These are phyloP conservation scores for Monilinia aucupariae DNA, from an alignment of 2,329 filamentous ascomycete genomes.

Conservation along the genomic window DNA sequence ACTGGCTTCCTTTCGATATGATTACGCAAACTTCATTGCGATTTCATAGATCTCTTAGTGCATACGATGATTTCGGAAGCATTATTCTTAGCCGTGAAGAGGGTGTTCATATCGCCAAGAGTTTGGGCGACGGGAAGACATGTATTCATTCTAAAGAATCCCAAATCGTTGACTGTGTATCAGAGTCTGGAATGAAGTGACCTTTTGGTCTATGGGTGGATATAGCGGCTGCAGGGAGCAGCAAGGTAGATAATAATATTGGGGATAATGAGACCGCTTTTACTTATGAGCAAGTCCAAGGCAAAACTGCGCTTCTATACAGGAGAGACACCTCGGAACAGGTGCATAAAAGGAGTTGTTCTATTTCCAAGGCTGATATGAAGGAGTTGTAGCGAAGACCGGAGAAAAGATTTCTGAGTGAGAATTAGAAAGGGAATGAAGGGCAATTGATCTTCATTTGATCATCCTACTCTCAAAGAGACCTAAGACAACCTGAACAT, in stretches of 20 bases:
- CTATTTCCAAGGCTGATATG: constrained; percentile 49
- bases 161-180: constrained; percentile 46
- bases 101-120: constrained; percentile 43
- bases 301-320: not conserved
- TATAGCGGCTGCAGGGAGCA: constrained; percentile 54
- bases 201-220: constrained; percentile 47
- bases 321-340: not conserved
- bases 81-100: constrained; percentile 49
- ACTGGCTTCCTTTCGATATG: constrained; percentile 45
- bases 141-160: constrained; percentile 47
- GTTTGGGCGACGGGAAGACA: constrained; percentile 45
- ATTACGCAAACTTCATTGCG: constrained; percentile 51
- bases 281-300: constrained; percentile 61
- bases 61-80: constrained; percentile 44
- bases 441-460: not conserved
- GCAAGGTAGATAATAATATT: constrained; percentile 55
- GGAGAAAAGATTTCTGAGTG: constrained; percentile 43
- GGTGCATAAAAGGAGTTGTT: constrained; percentile 47
- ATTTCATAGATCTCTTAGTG: constrained; percentile 43
- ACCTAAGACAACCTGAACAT: not conserved
- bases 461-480: not conserved
- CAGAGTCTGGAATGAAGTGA: constrained; percentile 44
- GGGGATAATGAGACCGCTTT: constrained; percentile 60
- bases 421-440: not conserved
- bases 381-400: constrained; percentile 47